These are phyloP conservation scores for Plasmodium billcollinsi DNA, from an alignment of 169 alveolate genomes.

Conservation along the genomic window DNA sequence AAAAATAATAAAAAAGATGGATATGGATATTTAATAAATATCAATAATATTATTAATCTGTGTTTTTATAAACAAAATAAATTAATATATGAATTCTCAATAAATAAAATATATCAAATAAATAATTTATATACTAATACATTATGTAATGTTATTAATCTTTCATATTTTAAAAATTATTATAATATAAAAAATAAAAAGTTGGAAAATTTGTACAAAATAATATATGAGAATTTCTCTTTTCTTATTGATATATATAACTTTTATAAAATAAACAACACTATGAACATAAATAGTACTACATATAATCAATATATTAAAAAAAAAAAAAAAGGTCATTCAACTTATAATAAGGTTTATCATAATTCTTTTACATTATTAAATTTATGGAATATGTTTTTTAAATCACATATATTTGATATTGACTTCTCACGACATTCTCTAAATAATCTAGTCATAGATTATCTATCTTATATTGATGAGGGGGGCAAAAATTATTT, in stretches of 20 bases:
- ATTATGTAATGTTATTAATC: slow-evolving; percentile 22
- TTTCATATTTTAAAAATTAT: slow-evolving; percentile 20
- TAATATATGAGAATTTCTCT: slow-evolving; percentile 27
- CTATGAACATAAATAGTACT: not conserved
- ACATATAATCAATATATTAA: not conserved
- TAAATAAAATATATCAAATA: slow-evolving; percentile 13
- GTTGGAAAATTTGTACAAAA: slow-evolving; percentile 27
- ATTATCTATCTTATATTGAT: slow-evolving; percentile 5
- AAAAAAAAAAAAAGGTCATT: not conserved
- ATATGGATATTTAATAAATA: slow-evolving; percentile 12
- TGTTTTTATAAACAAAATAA: slow-evolving; percentile 18
- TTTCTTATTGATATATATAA: slow-evolving; percentile 25
- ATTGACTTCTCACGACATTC: slow-evolving; percentile 3
- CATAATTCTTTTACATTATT: not conserved
- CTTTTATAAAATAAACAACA: not conserved
- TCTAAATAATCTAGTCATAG: slow-evolving; percentile 25
- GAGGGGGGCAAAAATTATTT: not conserved
- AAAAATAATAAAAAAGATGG: slow-evolving; percentile 51
- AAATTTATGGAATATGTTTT: slow-evolving; percentile 60
- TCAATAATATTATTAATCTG: slow-evolving; percentile 10
- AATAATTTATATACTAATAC: slow-evolving; percentile 37
- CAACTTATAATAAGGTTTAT: not conserved
- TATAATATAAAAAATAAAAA: slow-evolving; percentile 13
- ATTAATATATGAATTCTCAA: slow-evolving; percentile 10
- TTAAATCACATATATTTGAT: slow-evolving; percentile 22